Conservation (phyloP, 2,329 filamentous ascomycete species). For the Penicillium glabrum region DNA sequence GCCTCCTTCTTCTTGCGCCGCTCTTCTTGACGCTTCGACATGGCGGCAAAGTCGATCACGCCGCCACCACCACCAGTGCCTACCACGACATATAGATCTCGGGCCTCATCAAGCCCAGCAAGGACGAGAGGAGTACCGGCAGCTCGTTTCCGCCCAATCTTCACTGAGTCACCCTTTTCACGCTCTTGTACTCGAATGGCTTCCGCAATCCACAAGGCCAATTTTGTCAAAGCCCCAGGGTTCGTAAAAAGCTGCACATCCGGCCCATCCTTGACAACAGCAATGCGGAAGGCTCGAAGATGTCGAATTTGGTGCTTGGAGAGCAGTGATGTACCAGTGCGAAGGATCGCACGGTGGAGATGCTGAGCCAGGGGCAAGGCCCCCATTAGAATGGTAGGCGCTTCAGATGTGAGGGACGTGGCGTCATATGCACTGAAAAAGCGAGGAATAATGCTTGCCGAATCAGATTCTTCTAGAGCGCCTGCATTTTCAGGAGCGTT, state of each 20-base stretch:
- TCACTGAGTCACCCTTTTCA: constrained; percentile 70
- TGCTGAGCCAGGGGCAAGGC: constrained; percentile 81
- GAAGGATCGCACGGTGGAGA: constrained; percentile 87
- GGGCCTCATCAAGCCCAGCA: constrained; percentile 80
- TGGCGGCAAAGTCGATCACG: constrained; percentile 64
- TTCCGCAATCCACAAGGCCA: constrained; percentile 92
- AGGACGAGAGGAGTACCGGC: constrained; percentile 81
- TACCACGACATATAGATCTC: constrained; percentile 88
- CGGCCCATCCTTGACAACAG: constrained; percentile 90
- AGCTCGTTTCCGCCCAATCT: constrained; percentile 39
- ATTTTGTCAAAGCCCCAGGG: constrained; percentile 86
- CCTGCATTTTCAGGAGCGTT: constrained; percentile 18
- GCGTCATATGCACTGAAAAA: constrained; percentile 63
- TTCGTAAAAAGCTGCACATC: constrained; percentile 91
- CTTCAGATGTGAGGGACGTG: constrained; percentile 47
- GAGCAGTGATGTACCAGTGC: constrained; percentile 85
- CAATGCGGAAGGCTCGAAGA: constrained; percentile 89
- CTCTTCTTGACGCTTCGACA: constrained; percentile 67
- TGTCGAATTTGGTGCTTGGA: constrained; percentile 94
- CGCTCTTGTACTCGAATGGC: constrained; percentile 87
- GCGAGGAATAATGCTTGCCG: constrained; percentile 42
- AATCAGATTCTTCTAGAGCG: constrained; percentile 24
- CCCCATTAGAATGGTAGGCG: constrained; percentile 62
- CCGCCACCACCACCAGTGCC: constrained; percentile 86
- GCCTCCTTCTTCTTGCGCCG: constrained; percentile 62